A percentile compares a stretch with the other conserved stretches of the same genome.
Evolutionary conservation across 495 filamentous ascomycete species (phyloP).

Genomic region (Venustampulla echinocandica): DNA sequence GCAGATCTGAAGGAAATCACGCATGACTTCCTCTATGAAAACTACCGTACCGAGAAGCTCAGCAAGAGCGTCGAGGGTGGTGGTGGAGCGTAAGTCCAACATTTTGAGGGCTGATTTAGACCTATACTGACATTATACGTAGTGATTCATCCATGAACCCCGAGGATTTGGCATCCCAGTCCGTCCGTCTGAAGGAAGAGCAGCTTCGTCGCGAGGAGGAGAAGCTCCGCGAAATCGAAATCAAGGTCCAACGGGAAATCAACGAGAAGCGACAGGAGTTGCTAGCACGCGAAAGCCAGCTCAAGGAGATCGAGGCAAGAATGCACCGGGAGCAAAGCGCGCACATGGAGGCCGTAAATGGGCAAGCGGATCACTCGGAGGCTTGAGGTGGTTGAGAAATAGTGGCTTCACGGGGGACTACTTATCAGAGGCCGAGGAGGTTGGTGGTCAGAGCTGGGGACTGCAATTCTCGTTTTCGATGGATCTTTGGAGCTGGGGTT

Average conservation of each 20-base stretch:
- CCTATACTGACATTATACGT: slow-evolving; percentile 12
- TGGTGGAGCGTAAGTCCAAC: slow-evolving; percentile 64
- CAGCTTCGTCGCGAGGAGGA: slow-evolving; percentile 97
- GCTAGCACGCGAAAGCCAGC: slow-evolving; percentile 92
- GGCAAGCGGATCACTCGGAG: slow-evolving; percentile 19
- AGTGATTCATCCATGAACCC: slow-evolving; percentile 91
- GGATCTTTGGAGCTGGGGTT: slow-evolving; percentile 17
- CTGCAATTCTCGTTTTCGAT: slow-evolving; percentile 12
- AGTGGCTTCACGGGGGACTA: slow-evolving; percentile 7
- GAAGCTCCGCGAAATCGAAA: slow-evolving; percentile 97
- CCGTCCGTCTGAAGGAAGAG: slow-evolving; percentile 97
- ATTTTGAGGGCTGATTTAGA: slow-evolving; percentile 1
- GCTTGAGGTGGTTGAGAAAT: slow-evolving; percentile 9
- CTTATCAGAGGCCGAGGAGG: slow-evolving; percentile 7
- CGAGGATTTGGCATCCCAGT: slow-evolving; percentile 92
- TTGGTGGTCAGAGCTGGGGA: slow-evolving; percentile 5
- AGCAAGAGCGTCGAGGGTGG: slow-evolving; percentile 97
- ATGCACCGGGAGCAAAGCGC: slow-evolving; percentile 45
- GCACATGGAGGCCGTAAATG: slow-evolving; percentile 40
- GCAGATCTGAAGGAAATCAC: slow-evolving; percentile 99
- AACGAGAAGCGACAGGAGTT: slow-evolving; percentile 99
- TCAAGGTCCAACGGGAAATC: slow-evolving; percentile 99
- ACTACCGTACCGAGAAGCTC: slow-evolving; percentile 99
- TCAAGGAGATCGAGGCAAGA: slow-evolving; percentile 77
- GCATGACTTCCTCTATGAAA: slow-evolving; percentile 99